phyloP scores from a whole-genome alignment of 495 filamentous ascomycete genomes.

The Thozetella sp. region DNA sequence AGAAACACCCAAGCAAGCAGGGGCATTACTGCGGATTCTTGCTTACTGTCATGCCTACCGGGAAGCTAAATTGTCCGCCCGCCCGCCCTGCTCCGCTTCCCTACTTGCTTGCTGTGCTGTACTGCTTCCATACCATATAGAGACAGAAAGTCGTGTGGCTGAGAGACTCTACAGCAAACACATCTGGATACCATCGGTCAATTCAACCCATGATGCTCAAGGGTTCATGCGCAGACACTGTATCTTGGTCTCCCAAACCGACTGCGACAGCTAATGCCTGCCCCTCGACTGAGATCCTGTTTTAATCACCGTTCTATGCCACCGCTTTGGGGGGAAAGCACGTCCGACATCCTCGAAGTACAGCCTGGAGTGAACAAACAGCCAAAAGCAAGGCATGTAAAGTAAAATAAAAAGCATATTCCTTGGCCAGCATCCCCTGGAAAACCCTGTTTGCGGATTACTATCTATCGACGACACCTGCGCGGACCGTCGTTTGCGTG shows the following conservation, averaged over 20 bases:
- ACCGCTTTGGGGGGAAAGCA: not conserved
- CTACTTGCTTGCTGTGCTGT: too few relatives aligned
- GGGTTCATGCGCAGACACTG: not conserved
- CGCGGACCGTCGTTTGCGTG: not conserved
- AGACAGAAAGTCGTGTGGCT: too few relatives aligned
- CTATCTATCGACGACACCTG: constrained; percentile 1
- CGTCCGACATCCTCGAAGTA: not conserved
- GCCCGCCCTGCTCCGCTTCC: too few relatives aligned
- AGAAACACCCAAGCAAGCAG: too few relatives aligned
- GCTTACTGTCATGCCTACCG: too few relatives aligned
- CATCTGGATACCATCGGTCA: not conserved
- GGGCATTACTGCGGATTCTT: too few relatives aligned
- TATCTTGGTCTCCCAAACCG: not conserved
- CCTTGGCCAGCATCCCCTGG: not conserved
- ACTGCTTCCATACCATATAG: too few relatives aligned
- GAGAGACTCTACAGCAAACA: too few relatives aligned
- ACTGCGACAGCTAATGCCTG: not conserved
- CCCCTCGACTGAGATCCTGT: not conserved
- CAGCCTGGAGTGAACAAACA: not conserved
- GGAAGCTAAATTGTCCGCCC: too few relatives aligned
- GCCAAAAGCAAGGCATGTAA: not conserved
- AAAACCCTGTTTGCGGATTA: constrained; percentile 1
- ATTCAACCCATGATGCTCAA: not conserved
- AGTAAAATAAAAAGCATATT: not conserved
- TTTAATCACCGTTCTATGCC: constrained; percentile 3